phyloP scores from a whole-genome alignment of 1,284 basidiomycete species.

The Trichosporon inkin region DNA sequence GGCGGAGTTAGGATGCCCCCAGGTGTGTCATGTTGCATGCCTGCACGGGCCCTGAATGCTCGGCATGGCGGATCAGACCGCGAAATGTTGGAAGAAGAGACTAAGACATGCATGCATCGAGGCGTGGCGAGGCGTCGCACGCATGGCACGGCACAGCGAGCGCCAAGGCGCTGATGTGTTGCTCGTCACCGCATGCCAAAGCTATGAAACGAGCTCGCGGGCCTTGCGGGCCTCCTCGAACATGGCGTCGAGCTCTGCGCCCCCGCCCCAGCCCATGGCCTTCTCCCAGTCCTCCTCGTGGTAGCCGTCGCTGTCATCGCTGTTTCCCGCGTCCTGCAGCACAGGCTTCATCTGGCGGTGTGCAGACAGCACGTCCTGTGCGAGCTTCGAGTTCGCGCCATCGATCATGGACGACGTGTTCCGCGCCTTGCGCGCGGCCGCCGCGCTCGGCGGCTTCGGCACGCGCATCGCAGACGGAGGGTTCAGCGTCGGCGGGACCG shows the following conservation, averaged over 20 bases:
- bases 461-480: neutral
- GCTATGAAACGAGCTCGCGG: constrained; percentile 14
- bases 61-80: too few relatives aligned
- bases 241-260: constrained; percentile 25
- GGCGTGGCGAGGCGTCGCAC: too few relatives aligned
- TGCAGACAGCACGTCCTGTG: constrained; percentile 20
- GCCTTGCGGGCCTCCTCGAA: constrained; percentile 27
- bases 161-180: too few relatives aligned
- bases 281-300: constrained; percentile 31
- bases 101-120: too few relatives aligned
- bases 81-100: too few relatives aligned
- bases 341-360: constrained; percentile 16
- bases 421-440: constrained; percentile 2
- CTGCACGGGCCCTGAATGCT: too few relatives aligned
- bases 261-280: constrained; percentile 29
- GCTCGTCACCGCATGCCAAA: too few relatives aligned
- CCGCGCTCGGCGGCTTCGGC: constrained; percentile 2
- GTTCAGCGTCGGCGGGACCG: neutral
- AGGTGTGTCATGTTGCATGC: too few relatives aligned
- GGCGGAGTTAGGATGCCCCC: too few relatives aligned
- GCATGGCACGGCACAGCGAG: too few relatives aligned
- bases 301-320: constrained; percentile 21
- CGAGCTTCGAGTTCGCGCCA: constrained; percentile 19
- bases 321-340: constrained; percentile 6
- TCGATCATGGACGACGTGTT: constrained; percentile 14